These are phyloP conservation scores for Flaveria ramosissima DNA, from an alignment of 129 eudicot species.

Conservation along the genomic window DNA sequence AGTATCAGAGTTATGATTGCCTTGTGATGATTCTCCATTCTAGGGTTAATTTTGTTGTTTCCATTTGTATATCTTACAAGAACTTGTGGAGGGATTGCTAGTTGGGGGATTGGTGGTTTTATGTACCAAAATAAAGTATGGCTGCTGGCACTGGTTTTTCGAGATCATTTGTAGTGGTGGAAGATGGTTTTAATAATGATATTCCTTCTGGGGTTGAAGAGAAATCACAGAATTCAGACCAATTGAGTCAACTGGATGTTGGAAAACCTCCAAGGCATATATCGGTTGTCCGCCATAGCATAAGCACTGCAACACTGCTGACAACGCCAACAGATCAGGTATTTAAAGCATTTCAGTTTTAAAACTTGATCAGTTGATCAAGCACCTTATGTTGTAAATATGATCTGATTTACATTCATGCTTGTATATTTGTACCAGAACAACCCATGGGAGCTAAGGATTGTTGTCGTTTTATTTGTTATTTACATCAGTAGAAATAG, in stretches of 20 bases:
- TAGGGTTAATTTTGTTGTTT: slow-evolving; percentile 11
- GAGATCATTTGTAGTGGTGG: slow-evolving; percentile 44
- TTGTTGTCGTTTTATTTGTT: neutral
- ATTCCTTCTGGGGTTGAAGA: slow-evolving; percentile 35
- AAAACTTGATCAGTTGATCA: slow-evolving; percentile 23
- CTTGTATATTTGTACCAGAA: neutral
- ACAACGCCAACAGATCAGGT: slow-evolving; percentile 55
- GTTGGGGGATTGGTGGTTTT: slow-evolving; percentile 27
- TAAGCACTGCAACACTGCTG: slow-evolving; percentile 48
- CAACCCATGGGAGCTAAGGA: neutral
- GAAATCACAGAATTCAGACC: slow-evolving; percentile 45
- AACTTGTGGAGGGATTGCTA: slow-evolving; percentile 2
- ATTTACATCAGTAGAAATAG: neutral
- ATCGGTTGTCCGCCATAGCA: slow-evolving; percentile 59
- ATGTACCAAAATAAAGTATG: slow-evolving; percentile 47
- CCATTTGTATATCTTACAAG: slow-evolving; percentile 6
- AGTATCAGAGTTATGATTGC: neutral
- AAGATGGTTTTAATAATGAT: slow-evolving; percentile 50
- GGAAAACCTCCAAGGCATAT: slow-evolving; percentile 65
- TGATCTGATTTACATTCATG: too few species aligned
- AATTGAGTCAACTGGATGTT: slow-evolving; percentile 42
- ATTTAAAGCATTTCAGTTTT: slow-evolving; percentile 20
- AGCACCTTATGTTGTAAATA: neutral
- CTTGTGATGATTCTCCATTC: neutral
- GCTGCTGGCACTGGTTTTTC: slow-evolving; percentile 74